Evolutionary conservation across 1,284 basidiomycete species (phyloP), one percentile per base, ranked within the genome.

Genomic region (Ceratobasidium sp.): DNA sequence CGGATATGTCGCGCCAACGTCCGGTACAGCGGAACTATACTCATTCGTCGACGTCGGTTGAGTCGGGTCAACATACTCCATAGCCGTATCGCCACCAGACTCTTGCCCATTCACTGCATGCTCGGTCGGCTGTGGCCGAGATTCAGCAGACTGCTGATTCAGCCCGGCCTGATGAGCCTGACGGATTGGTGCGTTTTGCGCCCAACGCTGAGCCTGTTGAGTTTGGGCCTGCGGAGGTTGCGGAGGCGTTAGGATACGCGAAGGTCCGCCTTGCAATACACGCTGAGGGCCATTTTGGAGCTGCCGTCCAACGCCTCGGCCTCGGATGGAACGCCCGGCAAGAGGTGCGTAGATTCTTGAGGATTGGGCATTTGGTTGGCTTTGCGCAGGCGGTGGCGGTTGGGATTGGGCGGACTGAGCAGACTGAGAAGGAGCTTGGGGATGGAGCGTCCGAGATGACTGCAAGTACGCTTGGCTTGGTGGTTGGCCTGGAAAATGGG

Each of bases 261-360:
- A 49, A 8, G 71, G 71, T 10, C 71, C 71, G 8, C 71, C 71
- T 31, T 75, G 71, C 31, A 75, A 42, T 7, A 75, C 71, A 10
- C 71, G 71, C 17, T 61, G 71, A 51, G 60, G 60, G 1, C 71
- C 71, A 56, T 37, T 51, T 17, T 64, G 31, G 42, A 64, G 68
- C 23, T 56, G 60, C 13, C 71, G 42, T 28, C 71, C 71, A 20
- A 64, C 13, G 23, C 71, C 71, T 28, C 71, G 37, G 7, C 71
- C 71, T 26, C 71, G 60, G 31, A 63, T 47, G 28, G 71, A 15
- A 2, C 71, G 71, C 7, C 71, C 71, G 37, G 71, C 71, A 53
- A 75, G 71, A 10, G 71, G 71, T 10, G 71, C 71, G 35, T 75
- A 75, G 15, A 75, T 37, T 5, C 49, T 26, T 2, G 60, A 61